Base-by-base conservation (phyloP, 257 asterid genomes). In the Solanum rostratum region DNA sequence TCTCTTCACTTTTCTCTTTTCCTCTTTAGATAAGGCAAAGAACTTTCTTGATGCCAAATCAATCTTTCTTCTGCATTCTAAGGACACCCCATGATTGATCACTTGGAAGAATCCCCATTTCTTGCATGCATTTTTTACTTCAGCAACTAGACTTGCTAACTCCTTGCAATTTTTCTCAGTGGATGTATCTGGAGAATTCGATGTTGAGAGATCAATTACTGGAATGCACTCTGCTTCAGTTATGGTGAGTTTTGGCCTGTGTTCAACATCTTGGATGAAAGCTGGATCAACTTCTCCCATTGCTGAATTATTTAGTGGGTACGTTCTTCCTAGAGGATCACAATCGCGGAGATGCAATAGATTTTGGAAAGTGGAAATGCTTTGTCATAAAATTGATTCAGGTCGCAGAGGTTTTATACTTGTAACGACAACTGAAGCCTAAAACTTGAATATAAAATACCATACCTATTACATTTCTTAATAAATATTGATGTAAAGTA, bases 21-120 rank as follows among this genome's bases (percentile, higher is more conserved):
- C 95, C 79, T 90, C 96, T 45, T 89, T 89, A 4, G 94, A 22
- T 78, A 90, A 81, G 66, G 91, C 88, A 55, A 93, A 93, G 88
- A 95, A 91, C 63, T 86, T 54, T 37, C 88, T 92, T 1, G 94
- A 78, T 22, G 86, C 97, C 63, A 39, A 43, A 83, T 92, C 94
- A n/a, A 93, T 88, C 82, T 85, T 90, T 63, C 86, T 87, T 0
- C 91, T 91, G 49, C 12, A 81, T 33, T 84, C 86, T 19, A 84
- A 85, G 14, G 94, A 91, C 69, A 94, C 94, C 22, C 97, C 98
- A 20, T 94, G 97, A 86, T 93, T 95, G 83, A 91, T 91, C 86
- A 92, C 94, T 90, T 92, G 97, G 86, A 95, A 92, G 84, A 95
- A 95, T 0, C 95, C 97, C 94, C 95, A 95, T 4, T 86, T 87